A percentile compares a stretch with the other conserved stretches of the same genome.
phyloP scores from a whole-genome alignment of 1,139 yeast genomes.

The Nakaseomyces uthaithaninus region DNA sequence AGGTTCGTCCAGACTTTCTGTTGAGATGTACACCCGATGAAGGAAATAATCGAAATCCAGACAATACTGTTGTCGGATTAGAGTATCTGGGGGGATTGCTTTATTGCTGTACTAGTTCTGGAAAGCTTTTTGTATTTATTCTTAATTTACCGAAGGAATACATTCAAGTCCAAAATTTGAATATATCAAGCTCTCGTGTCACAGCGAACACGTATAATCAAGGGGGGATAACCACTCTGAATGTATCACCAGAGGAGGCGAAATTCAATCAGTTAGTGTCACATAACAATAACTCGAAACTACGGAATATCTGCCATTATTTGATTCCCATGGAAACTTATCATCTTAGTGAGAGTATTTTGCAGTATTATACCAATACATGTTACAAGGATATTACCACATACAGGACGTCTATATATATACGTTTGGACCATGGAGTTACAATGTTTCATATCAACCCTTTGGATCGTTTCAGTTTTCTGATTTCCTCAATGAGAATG shows the following conservation, averaged over 20 bases:
- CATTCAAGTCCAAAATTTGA: slow-evolving; percentile 16
- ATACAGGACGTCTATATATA: slow-evolving; percentile 21
- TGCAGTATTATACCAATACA: slow-evolving; percentile 5
- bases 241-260: slow-evolving; percentile 14
- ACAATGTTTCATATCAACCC: slow-evolving; percentile 26
- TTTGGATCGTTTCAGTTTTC: slow-evolving; percentile 23
- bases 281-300: slow-evolving; percentile 16
- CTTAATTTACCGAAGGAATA: slow-evolving; percentile 25
- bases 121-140: slow-evolving; percentile 22
- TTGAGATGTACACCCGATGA: slow-evolving; percentile 23
- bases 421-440: slow-evolving; percentile 18
- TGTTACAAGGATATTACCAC: slow-evolving; percentile 11
- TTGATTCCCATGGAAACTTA: slow-evolving; percentile 19
- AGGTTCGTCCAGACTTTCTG: slow-evolving; percentile 17
- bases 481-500: slow-evolving; percentile 17
- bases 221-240: neutral
- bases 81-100: slow-evolving; percentile 23
- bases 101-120: slow-evolving; percentile 24
- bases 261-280: slow-evolving; percentile 14
- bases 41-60: slow-evolving; percentile 11
- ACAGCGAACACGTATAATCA: neutral
- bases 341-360: slow-evolving; percentile 8
- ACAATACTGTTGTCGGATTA: slow-evolving; percentile 19
- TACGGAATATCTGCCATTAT: slow-evolving; percentile 23
- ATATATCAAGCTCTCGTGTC: too few relatives aligned